These are phyloP conservation scores for Dioszegia hungarica DNA, from an alignment of 768 basidiomycete species.

Conservation along the genomic window DNA sequence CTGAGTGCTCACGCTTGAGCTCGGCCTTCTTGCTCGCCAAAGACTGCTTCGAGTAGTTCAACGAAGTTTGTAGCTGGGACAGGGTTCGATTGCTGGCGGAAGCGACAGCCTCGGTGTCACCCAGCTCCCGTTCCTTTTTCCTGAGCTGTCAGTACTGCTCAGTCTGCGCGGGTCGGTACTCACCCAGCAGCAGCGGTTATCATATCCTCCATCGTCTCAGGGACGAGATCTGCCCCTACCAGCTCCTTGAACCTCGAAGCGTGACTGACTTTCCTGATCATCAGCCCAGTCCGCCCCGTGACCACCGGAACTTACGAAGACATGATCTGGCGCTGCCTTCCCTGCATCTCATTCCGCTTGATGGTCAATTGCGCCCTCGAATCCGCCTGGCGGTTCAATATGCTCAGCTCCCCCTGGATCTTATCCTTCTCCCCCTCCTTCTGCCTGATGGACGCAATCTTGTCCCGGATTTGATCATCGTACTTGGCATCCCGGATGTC, in stretches of 20 bases:
- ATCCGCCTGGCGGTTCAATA: constrained; percentile 72
- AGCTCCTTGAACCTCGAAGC: constrained; percentile 63
- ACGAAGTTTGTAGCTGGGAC: constrained; percentile 61
- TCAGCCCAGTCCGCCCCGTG: constrained; percentile 11
- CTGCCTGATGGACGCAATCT: constrained; percentile 51
- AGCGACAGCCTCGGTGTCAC: constrained; percentile 52
- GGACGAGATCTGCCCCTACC: constrained; percentile 58
- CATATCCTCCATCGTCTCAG: constrained; percentile 69
- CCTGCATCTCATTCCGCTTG: constrained; percentile 64
- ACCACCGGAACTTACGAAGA: constrained; percentile 56
- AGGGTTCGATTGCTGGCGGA: constrained; percentile 57
- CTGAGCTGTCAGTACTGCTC: constrained; percentile 50
- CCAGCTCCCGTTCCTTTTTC: constrained; percentile 63
- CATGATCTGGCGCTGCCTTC: constrained; percentile 63
- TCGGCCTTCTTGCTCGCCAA: constrained; percentile 62
- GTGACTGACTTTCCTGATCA: constrained; percentile 60
- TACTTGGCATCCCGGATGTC: constrained; percentile 41
- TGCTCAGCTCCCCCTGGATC: constrained; percentile 65
- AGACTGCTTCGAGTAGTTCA: constrained; percentile 61
- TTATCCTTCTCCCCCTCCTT: constrained; percentile 67
- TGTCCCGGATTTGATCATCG: constrained; percentile 41
- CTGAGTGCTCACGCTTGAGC: constrained; percentile 55
- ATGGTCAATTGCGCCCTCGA: constrained; percentile 71
- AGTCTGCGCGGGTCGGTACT: constrained; percentile 31
- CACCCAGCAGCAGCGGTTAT: constrained; percentile 61